Evolutionary conservation across 805 yeast species (phyloP).

Genomic region (Clavispora fructus): DNA sequence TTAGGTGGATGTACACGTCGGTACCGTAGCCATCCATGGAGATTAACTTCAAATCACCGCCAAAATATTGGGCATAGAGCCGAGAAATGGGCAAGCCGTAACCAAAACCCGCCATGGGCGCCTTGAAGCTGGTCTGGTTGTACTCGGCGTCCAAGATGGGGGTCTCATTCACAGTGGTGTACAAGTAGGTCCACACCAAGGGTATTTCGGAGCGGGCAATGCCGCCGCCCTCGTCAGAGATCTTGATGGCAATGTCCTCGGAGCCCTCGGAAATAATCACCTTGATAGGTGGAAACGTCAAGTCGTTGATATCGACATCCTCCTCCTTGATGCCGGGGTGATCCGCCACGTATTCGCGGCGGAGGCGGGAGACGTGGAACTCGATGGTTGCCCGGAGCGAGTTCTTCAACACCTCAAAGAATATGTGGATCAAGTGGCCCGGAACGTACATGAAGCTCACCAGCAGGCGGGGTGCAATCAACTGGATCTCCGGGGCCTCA

Average conservation of each 20-base stretch:
- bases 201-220: slow-evolving; percentile 81
- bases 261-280: slow-evolving; percentile 84
- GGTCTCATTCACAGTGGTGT: slow-evolving; percentile 76
- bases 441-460: slow-evolving; percentile 88
- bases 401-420: slow-evolving; percentile 83
- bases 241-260: slow-evolving; percentile 86
- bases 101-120: slow-evolving; percentile 94
- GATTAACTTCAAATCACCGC: slow-evolving; percentile 82
- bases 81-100: slow-evolving; percentile 86
- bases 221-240: slow-evolving; percentile 93
- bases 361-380: slow-evolving; percentile 53
- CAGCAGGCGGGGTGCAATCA: slow-evolving; percentile 67
- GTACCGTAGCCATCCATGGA: slow-evolving; percentile 95
- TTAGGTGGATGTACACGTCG: slow-evolving; percentile 82
- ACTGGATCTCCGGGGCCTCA: slow-evolving; percentile 79
- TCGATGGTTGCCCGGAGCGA: slow-evolving; percentile 87
- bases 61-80: slow-evolving; percentile 82
- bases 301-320: slow-evolving; percentile 50
- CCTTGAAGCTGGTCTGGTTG: slow-evolving; percentile 62
- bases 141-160: slow-evolving; percentile 59
- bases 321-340: slow-evolving; percentile 37
- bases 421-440: slow-evolving; percentile 86
- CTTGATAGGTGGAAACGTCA: slow-evolving; percentile 77
- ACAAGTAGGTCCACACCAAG: slow-evolving; percentile 84
- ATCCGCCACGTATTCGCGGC: slow-evolving; percentile 30